Percentiles rank a stretch among this genome's conserved stretches.
These are phyloP conservation scores for Acacia melanoxylon DNA, from an alignment of 306 rosid species.

Conservation along the genomic window DNA sequence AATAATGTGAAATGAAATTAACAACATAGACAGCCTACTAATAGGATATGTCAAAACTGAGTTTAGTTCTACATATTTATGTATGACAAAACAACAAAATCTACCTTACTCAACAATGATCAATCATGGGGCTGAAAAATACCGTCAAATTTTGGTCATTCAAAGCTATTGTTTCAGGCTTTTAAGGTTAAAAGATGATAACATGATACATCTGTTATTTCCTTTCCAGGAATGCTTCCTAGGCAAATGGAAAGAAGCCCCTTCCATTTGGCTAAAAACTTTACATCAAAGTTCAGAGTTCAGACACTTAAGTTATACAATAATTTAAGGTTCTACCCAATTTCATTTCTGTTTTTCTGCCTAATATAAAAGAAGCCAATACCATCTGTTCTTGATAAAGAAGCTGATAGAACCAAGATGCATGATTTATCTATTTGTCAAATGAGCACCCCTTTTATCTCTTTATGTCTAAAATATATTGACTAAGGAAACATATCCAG, in stretches of 20 bases:
- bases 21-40: neutral
- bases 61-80: neutral
- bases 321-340: neutral
- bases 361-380: conserved; percentile 16
- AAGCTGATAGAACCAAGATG: neutral
- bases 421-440: neutral
- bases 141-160: neutral
- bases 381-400: conserved; percentile 5
- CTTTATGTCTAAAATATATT: neutral
- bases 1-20: neutral
- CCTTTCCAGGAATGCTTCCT: neutral
- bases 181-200: neutral
- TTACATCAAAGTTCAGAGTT: neutral
- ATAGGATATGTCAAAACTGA: neutral
- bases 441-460: conserved; percentile 2
- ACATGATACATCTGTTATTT: neutral
- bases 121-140: neutral
- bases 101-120: neutral
- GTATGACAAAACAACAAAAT: neutral
- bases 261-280: neutral
- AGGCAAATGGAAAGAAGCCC: neutral
- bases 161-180: neutral
- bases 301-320: neutral
- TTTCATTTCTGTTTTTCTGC: neutral
- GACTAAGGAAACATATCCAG: conserved; percentile 19